phyloP scores from a whole-genome alignment of 2,329 filamentous ascomycete species.

The Fusarium sp. region DNA sequence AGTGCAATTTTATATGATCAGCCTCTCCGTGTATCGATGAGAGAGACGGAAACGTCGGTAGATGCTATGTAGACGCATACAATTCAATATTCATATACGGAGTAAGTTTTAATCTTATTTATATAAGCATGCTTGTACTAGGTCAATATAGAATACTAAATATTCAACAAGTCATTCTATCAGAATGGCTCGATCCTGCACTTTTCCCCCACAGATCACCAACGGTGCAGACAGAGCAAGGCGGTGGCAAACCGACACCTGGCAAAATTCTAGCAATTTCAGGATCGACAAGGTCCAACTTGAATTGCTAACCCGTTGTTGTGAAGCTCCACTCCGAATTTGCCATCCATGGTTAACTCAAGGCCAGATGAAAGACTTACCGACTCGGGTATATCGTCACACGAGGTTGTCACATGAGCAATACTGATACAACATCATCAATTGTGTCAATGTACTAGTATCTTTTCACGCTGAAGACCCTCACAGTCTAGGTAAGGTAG shows the following conservation, averaged over 20 bases:
- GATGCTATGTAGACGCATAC: not conserved
- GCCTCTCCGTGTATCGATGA: not conserved
- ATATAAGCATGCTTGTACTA: not conserved
- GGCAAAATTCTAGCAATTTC: constrained; percentile 5
- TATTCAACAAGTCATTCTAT: not conserved
- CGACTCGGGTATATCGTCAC: constrained; percentile 6
- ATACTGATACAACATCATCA: not conserved
- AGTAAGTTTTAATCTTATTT: no score
- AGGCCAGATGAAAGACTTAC: not conserved
- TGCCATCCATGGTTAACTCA: not conserved
- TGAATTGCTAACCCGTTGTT: not conserved
- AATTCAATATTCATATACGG: not conserved
- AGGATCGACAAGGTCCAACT: not conserved
- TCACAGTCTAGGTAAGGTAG: not conserved
- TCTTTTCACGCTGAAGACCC: not conserved
- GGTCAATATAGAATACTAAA: no score
- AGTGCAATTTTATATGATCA: constrained; percentile 9
- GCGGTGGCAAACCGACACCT: constrained; percentile 12
- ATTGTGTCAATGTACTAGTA: not conserved
- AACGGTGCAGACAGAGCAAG: not conserved
- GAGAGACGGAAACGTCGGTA: not conserved
- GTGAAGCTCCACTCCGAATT: not conserved
- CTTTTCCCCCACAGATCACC: not conserved
- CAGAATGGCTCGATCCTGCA: not conserved
- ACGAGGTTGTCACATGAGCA: constrained; percentile 17